Evolutionary conservation across 257 asterid genomes (phyloP).

Genomic region (Capsicum baccatum): DNA sequence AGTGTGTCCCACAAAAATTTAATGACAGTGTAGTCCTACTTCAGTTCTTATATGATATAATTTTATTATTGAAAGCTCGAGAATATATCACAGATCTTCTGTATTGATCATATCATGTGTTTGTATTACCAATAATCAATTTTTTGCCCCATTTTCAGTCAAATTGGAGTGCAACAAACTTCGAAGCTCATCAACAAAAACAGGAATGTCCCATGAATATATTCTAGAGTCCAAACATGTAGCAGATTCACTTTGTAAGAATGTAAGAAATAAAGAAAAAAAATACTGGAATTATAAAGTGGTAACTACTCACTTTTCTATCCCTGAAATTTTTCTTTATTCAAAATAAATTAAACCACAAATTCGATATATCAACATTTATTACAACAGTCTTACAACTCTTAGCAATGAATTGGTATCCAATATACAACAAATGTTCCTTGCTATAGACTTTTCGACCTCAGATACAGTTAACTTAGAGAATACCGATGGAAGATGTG

Average conservation of each 20-base stretch:
- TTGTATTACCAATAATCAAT: constrained; percentile 73
- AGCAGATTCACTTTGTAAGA: constrained; percentile 36
- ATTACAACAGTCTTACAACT: constrained; percentile 72
- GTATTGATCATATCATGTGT: constrained; percentile 50
- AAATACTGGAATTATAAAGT: constrained; percentile 42
- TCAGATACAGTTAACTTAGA: constrained; percentile 66
- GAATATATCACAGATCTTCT: constrained; percentile 62
- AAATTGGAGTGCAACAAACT: constrained; percentile 45
- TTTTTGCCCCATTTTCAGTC: constrained; percentile 38
- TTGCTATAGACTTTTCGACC: constrained; percentile 66
- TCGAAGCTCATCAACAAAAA: constrained; percentile 59
- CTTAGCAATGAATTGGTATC: constrained; percentile 79
- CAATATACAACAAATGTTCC: constrained; percentile 79
- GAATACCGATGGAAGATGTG: constrained; percentile 54
- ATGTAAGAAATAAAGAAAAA: constrained; percentile 43
- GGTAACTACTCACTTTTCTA: constrained; percentile 47
- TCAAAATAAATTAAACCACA: constrained; percentile 71
- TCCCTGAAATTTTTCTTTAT: constrained; percentile 50
- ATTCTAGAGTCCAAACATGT: constrained; percentile 47
- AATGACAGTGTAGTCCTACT: constrained; percentile 59
- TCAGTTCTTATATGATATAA: constrained; percentile 48
- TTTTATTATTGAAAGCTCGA: constrained; percentile 54
- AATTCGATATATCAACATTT: constrained; percentile 71
- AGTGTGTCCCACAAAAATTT: no score
- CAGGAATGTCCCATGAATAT: constrained; percentile 64